Evolutionary conservation across 306 rosid genomes (phyloP).

Genomic region (Gastrolobium villosum): DNA sequence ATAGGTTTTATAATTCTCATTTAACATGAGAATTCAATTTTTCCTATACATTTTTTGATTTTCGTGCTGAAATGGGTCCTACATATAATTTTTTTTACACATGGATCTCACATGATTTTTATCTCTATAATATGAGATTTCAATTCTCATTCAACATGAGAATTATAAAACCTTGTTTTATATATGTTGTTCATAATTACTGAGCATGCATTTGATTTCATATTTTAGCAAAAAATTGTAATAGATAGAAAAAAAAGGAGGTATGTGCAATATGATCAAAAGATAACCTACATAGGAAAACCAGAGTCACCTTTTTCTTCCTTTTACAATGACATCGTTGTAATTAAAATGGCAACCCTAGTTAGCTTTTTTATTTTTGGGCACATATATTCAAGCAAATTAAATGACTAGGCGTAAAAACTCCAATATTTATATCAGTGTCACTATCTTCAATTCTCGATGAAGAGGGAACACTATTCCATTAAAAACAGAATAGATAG

Average conservation of each 20-base stretch:
- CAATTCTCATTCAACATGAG: no score
- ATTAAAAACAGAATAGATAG: slow-evolving; percentile 18
- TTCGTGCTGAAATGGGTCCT: no score
- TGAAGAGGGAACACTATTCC: slow-evolving; percentile 4
- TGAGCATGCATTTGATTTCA: not conserved
- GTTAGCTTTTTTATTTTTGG: slow-evolving; percentile 19
- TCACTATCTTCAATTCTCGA: slow-evolving; percentile 23
- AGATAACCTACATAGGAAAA: not conserved
- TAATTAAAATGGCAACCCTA: slow-evolving; percentile 12
- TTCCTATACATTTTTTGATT: no score
- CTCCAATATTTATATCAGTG: not conserved
- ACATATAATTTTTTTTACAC: no score
- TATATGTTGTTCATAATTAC: slow-evolving; percentile 34
- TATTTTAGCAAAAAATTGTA: slow-evolving; percentile 41
- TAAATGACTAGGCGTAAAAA: not conserved
- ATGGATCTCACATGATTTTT: no score
- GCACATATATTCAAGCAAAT: slow-evolving; percentile 3
- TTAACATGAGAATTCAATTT: no score
- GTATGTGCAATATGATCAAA: slow-evolving; percentile 31
- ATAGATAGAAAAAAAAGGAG: slow-evolving; percentile 17
- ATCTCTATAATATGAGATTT: no score
- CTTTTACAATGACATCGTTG: not conserved
- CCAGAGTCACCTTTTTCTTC: not conserved
- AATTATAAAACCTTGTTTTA: no score
- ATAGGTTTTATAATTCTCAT: no score